Evolutionary conservation across 148 eudicot species (phyloP), one percentile per base, ranked within the genome.

Genomic region (Camellia sinensis): DNA sequence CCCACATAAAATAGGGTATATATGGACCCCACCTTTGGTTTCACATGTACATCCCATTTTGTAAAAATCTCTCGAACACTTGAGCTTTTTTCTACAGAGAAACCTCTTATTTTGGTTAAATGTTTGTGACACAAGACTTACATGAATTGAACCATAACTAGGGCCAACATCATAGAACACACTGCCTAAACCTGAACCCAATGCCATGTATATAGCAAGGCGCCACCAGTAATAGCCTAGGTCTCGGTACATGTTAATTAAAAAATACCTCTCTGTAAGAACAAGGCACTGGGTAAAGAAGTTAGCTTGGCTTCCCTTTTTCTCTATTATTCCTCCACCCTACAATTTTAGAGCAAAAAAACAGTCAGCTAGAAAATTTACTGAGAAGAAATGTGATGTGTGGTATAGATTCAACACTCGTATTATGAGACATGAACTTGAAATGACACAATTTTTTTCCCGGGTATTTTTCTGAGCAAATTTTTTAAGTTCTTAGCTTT

Each of bases 161-260:
- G 63, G 62, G 11, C 84, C 85, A 14, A 86, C 37, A 14, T 80
- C 71, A 75, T 78, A 86, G 74, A 82, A 88, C 14, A 88, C 79
- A 5, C 85, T 77, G 17, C 90, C 90, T 0, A 88, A 41, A 75
- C 88, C 85, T 60, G 84, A 46, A 7, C 76, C 78, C 73, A 86
- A 41, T 0, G 73, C 78, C 44, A 86, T 54, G 56, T 83, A 86
- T 18, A 85, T 78, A 53, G 54, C 75, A 37, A 83, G 77, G 67
- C 90, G 80, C 54, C 86, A 63, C 90, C 90, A 88, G 61, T 88
- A 88, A 82, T 88, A 88, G 52, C 90, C 90, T 54, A 73, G 67
- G 62, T 88, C 88, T 5, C 90, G 87, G 21, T 74, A 78, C 90
- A 88, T 88, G 68, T 88, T 88, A 37, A 86, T 45, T 22, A 75